Base-by-base conservation (phyloP, 306 rosid genomes). In the Ceratonia siliqua region DNA sequence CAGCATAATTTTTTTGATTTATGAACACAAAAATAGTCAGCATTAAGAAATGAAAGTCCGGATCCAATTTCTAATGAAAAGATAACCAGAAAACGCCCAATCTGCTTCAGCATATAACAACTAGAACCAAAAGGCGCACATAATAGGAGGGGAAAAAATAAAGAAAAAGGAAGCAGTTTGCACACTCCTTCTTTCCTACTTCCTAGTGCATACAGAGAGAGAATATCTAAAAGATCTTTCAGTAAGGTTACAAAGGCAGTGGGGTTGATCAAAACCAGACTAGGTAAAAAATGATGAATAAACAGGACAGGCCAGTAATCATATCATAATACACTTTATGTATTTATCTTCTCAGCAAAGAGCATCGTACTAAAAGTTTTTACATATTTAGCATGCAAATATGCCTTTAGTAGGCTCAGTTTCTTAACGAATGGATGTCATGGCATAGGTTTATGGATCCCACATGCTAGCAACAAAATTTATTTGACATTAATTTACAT, bases 391-490 rank as follows among this genome's bases (percentile, higher is more conserved):
- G 32, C 8, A 49, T 30, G 36, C 46, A 55, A 15, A 39, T 12
- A 46, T 68, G 71, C 42, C 30, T 79, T 20, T 21, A 1, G 3
- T 39, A 49, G 30, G 50, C 24, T 17, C 50, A 7, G 43, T 68
- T 39, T 3, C 22, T 22, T 50, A 56, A 61, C 50, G 41, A 63
- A 63, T 64, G 32, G 50, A 63, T 36, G 42, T 11, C 15, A 5
- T 42, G 59, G 55, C 59, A 65, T 58, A 46, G 50, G 20, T 62
- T 42, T n/a, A 52, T n/a, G 68, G 35, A 42, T 58, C 55, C 33
- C 45, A 22, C 62, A 55, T 70, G 62, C 45, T 38, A 46, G 64
- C 68, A 64, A 76, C 53, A 76, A 24, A 72, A 28, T n/a, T 45
- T 54, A 24, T 25, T 33, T 32, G 42, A 24, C 36, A 62, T 62